Evolutionary conservation across 306 rosid genomes (phyloP).

Genomic region (Luffa acutangula): DNA sequence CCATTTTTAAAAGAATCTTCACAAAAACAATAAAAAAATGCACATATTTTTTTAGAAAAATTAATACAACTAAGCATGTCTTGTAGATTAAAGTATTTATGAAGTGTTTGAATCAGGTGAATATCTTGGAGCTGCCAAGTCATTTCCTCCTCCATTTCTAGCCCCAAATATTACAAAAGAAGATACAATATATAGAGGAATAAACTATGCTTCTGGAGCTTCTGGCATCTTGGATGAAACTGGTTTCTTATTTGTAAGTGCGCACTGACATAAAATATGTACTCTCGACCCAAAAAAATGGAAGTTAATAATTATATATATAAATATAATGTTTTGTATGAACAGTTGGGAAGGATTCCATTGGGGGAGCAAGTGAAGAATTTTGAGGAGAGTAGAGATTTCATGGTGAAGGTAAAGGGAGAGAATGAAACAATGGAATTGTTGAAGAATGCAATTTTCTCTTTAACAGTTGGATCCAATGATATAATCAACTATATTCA

Average conservation of each 20-base stretch:
- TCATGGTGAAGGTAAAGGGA: conserved; percentile 26
- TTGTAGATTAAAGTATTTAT: neutral
- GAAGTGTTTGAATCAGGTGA: conserved; percentile 17
- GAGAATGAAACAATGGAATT: conserved; percentile 22
- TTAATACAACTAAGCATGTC: no score
- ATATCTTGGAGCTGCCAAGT: conserved; percentile 31
- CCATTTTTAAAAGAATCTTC: no score
- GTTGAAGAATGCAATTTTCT: conserved; percentile 37
- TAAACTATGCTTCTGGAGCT: conserved; percentile 49
- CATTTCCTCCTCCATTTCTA: conserved; percentile 48
- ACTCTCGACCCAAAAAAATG: no score
- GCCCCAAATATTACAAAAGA: conserved; percentile 28
- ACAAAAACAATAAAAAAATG: no score
- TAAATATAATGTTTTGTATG: neutral
- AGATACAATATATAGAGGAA: conserved; percentile 24
- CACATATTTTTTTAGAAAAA: no score
- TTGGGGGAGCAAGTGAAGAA: conserved; percentile 31
- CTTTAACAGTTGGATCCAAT: conserved; percentile 42
- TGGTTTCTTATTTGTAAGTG: conserved; percentile 34
- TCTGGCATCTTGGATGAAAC: conserved; percentile 41
- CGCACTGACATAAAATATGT: no score
- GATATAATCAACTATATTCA: conserved; percentile 37
- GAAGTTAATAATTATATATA: no score
- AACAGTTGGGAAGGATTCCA: conserved; percentile 39
- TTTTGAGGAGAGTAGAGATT: conserved; percentile 25